Evolutionary conservation across 1,284 basidiomycete genomes (phyloP).

Genomic region (Cerrena zonata): DNA sequence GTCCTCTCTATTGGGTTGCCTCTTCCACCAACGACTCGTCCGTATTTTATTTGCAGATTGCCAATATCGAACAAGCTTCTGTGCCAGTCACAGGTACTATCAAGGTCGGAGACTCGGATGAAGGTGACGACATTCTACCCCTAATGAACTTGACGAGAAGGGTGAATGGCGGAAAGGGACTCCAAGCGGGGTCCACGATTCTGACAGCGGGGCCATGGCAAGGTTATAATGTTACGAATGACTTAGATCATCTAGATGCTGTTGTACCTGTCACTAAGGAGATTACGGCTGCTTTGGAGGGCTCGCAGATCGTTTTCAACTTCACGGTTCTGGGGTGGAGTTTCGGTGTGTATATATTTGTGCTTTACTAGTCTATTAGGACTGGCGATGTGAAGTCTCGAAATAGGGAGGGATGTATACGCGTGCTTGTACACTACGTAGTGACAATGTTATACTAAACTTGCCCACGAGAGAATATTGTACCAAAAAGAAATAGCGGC

Average conservation of each 20-base stretch:
- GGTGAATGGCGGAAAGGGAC: too few species aligned
- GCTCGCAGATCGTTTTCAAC: not conserved
- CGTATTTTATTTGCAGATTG: constrained; percentile 4
- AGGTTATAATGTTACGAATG: not conserved
- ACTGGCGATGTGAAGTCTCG: too few species aligned
- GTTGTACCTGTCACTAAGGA: not conserved
- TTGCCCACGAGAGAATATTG: too few species aligned
- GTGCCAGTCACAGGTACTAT: constrained; percentile 6
- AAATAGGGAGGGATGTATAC: too few species aligned
- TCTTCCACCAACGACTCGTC: constrained; percentile 4
- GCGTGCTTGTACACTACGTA: too few species aligned
- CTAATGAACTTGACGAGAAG: not conserved
- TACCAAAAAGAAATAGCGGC: too few species aligned
- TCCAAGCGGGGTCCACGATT: not conserved
- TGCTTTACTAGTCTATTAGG: too few species aligned
- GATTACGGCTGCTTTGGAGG: not conserved
- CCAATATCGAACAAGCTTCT: constrained; percentile 2
- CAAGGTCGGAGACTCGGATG: not conserved
- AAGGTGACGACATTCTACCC: not conserved
- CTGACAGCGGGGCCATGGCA: not conserved
- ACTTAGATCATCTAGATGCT: not conserved
- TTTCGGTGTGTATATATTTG: constrained; percentile 3
- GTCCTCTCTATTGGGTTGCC: constrained; percentile 7
- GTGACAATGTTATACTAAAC: too few species aligned
- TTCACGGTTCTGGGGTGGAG: not conserved